These are phyloP conservation scores for Neoboletus subvelutipes DNA, from an alignment of 768 basidiomycete genomes.

Conservation along the genomic window DNA sequence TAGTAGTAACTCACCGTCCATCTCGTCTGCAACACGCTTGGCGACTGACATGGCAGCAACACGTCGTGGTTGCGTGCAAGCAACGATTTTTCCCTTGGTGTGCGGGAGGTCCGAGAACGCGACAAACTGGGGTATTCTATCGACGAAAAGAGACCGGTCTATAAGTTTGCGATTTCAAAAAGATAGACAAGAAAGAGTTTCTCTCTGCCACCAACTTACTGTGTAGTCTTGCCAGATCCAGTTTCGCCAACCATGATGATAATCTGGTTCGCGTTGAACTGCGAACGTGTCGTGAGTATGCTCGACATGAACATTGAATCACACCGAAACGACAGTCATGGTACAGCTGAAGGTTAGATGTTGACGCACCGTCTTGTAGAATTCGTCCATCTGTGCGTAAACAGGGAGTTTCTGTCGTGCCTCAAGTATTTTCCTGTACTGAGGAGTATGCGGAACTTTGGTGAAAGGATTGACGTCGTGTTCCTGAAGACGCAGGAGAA, in stretches of 20 bases:
- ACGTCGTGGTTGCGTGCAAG: conserved; percentile 94
- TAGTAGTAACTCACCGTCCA: conserved; percentile 75
- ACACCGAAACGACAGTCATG: neutral
- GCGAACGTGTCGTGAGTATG: neutral
- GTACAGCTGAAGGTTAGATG: neutral
- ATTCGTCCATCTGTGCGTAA: conserved; percentile 89
- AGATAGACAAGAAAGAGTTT: conserved; percentile 20
- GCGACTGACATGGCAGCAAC: conserved; percentile 98
- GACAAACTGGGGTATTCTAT: conserved; percentile 94
- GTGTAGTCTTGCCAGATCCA: conserved; percentile 94
- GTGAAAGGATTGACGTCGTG: conserved; percentile 89
- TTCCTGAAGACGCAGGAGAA: conserved; percentile 45
- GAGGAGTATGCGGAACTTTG: conserved; percentile 66
- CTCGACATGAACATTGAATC: neutral
- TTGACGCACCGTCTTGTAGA: conserved; percentile 77
- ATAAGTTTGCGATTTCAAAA: conserved; percentile 23
- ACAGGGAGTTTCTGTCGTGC: conserved; percentile 88
- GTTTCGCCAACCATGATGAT: conserved; percentile 93
- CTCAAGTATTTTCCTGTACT: conserved; percentile 86
- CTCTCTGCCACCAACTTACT: conserved; percentile 52
- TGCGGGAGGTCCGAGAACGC: conserved; percentile 93
- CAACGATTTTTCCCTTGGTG: conserved; percentile 84
- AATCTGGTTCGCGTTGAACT: conserved; percentile 60
- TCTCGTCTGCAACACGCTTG: conserved; percentile 97
- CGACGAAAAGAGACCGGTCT: conserved; percentile 31